Base-by-base conservation (phyloP, 768 basidiomycete genomes). In the Rhizopogon rudus region DNA sequence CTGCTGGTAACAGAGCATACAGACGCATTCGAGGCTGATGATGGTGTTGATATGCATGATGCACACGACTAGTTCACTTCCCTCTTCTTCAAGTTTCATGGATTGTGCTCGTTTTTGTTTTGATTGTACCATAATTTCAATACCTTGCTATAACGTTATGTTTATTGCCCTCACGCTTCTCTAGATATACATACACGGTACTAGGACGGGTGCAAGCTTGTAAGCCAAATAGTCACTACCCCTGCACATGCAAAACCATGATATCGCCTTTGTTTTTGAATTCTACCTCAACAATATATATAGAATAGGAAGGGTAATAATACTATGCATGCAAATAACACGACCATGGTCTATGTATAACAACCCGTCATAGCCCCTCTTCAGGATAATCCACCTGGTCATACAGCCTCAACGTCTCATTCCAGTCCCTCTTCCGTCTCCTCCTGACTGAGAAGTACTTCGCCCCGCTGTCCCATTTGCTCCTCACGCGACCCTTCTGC, bases 351-450 rank as follows among this genome's bases (percentile, higher is more conserved):
- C 4, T 3, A 25, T 5, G 3, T 25, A 5, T 25, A 25, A 25
- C 25, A 8, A 35, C 20, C 20, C 4, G 10, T 67, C 50, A 63
- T 16, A 54, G 35, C 10, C 55, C 75, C 28, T 85, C 84, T 13
- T 79, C 78, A 0, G 88, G 88, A 63, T 90, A 93, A 67, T 92
- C 91, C 16, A 90, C 86, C 57, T 88, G 78, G 60, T 93, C 91
- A 60, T 91, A 92, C 53, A 91, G 69, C 45, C 90, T 76, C 44
- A 93, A 70, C 5, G 86, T 91, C 71, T 93, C 91, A 61, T 91
- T 91, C 91, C 92, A 93, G 62, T 93, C 92, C 60, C 90, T 80
- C 70, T 93, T 93, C 60, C 91, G 75, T 63, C 91, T 73, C 58
- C 91, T 74, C 55, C 79, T 80, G 54, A 93, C 75, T 17, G 91